These are phyloP conservation scores for Candida suzukii DNA, from an alignment of 805 yeast genomes.

Conservation along the genomic window DNA sequence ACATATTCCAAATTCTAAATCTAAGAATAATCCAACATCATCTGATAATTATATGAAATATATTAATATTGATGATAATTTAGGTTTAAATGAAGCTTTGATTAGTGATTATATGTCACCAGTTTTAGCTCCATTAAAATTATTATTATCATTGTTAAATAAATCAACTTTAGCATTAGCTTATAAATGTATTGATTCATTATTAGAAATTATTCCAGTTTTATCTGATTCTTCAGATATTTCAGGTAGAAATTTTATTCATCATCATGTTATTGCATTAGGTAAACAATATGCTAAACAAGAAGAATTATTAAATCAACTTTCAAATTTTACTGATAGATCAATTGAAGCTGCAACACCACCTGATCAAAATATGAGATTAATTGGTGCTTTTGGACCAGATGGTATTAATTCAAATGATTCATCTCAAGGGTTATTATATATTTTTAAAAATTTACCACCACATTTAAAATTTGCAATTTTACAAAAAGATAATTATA, in stretches of 20 bases:
- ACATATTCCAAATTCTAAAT: neutral
- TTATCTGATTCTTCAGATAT: conserved; percentile 65
- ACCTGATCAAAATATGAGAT: conserved; percentile 39
- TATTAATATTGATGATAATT: conserved; percentile 23
- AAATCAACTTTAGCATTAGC: conserved; percentile 56
- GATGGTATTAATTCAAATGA: conserved; percentile 58
- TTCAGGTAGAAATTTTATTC: conserved; percentile 77
- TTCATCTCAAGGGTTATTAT: conserved; percentile 50
- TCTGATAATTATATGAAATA: conserved; percentile 15
- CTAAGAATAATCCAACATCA: neutral
- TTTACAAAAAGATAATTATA: conserved; percentile 64
- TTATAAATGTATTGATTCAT: conserved; percentile 47
- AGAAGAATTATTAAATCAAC: conserved; percentile 8
- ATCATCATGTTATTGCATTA: conserved; percentile 70
- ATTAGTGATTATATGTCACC: conserved; percentile 36
- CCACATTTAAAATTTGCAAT: conserved; percentile 47
- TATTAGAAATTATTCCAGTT: conserved; percentile 44
- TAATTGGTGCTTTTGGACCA: conserved; percentile 49
- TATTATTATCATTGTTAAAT: conserved; percentile 54
- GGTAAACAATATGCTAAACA: conserved; percentile 53
- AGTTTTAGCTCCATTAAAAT: conserved; percentile 45
- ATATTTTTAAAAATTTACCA: conserved; percentile 51
- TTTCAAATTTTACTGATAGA: conserved; percentile 5
- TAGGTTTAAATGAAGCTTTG: conserved; percentile 36
- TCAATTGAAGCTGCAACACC: conserved; percentile 42